Evolutionary conservation across 2,329 filamentous ascomycete genomes (phyloP), one percentile per base, ranked within the genome.

Genomic region (Rutstroemia sp.): DNA sequence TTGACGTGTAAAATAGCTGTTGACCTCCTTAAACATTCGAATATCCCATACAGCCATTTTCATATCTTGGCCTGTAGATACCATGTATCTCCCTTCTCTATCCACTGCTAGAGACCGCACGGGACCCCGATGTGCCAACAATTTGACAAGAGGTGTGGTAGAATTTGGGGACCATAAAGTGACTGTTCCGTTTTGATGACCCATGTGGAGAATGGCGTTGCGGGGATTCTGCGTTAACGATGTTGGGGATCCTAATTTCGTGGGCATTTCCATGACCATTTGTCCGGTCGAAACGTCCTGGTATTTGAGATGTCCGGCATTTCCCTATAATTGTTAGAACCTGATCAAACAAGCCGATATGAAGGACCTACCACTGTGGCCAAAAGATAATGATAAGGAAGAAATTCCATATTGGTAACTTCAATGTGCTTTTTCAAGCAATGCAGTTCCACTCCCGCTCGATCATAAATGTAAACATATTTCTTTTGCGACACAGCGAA

Each of bases 21-120:
- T 89, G 25, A 99, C 87, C 68, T 96, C 90, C 65, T 88, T 90
- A 76, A 95, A 94, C 81, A 90, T 95, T 45, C 92, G 84, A 60
- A 97, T 86, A 69, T 97, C 92, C 91, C 92, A 96, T 12, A 96
- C 85, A n/a, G 88, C 84, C 88, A 96, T 95, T 69, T 88, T 89
- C 63, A 84, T 78, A 70, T 96, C 92, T 69, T 95, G 90, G 1
- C 92, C 92, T 0, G 89, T 86, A 3, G 91, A 90, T 10, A 96
- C 90, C 92, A 97, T 96, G 74, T 96, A 99, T 57, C 88, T 83
- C 21, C 94, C 94, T 70, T 92, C 88, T 58, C 92, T 82, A 69
- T 99, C 92, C 44, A 97, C 79, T 2, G 89, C 89, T 49, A 96
- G 71, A 10, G 88, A 86, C 55, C 92, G 84, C 3, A 99, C 91